Conservation (phyloP, 2,329 filamentous ascomycete species). For the Acrodontium crateriforme region DNA sequence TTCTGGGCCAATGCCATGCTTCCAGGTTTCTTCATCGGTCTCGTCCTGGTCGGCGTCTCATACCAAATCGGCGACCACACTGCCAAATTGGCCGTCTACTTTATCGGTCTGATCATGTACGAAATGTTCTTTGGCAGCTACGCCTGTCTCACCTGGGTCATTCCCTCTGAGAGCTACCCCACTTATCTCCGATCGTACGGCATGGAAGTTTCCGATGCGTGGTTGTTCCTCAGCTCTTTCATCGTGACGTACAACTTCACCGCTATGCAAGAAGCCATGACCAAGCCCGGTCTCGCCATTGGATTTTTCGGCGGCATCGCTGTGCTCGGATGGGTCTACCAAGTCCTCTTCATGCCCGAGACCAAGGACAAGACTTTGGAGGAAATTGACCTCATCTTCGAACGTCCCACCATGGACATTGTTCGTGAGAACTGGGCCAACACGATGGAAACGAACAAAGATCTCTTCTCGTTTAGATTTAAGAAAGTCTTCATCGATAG, state of each 20-base stretch:
- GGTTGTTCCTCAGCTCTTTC: slow-evolving; percentile 58
- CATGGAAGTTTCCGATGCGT: slow-evolving; percentile 56
- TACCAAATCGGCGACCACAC: slow-evolving; percentile 40
- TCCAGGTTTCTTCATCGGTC: slow-evolving; percentile 56
- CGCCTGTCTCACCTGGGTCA: slow-evolving; percentile 12
- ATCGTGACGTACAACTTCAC: slow-evolving; percentile 65
- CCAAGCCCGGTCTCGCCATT: slow-evolving; percentile 48
- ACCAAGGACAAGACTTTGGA: slow-evolving; percentile 56
- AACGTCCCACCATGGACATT: slow-evolving; percentile 47
- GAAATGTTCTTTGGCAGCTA: slow-evolving; percentile 50
- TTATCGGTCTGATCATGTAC: slow-evolving; percentile 54
- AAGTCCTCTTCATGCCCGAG: slow-evolving; percentile 55
- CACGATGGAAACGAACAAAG: slow-evolving; percentile 30
- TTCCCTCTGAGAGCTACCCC: slow-evolving; percentile 55
- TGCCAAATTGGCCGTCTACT: slow-evolving; percentile 41
- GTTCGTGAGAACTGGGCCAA: slow-evolving; percentile 45
- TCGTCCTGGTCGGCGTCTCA: slow-evolving; percentile 50
- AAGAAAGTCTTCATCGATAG: slow-evolving; percentile 32
- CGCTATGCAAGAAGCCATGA: slow-evolving; percentile 55
- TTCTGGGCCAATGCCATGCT: slow-evolving; percentile 65
- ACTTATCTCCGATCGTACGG: slow-evolving; percentile 60
- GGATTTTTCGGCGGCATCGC: slow-evolving; percentile 66
- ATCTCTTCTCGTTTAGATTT: slow-evolving; percentile 29
- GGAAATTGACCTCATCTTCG: slow-evolving; percentile 57
- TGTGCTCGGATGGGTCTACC: slow-evolving; percentile 55